phyloP scores from a whole-genome alignment of 345 rosid genomes.

The Euphorbia peplus region DNA sequence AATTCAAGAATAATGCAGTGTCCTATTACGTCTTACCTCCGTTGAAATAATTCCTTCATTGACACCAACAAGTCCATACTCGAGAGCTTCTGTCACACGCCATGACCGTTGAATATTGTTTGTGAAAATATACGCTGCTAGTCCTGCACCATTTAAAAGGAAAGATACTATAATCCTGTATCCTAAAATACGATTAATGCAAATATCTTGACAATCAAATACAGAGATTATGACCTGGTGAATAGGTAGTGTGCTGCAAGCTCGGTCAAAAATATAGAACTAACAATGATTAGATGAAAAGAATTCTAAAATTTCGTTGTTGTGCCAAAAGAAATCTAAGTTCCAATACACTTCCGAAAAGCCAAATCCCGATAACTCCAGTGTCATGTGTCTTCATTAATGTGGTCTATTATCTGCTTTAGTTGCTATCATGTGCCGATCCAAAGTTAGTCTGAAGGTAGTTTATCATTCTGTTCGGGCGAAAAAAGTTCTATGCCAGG shows the following conservation, averaged over 20 bases:
- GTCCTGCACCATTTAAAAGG: slow-evolving; percentile 45
- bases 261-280: background rate
- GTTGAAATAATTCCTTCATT: slow-evolving; percentile 94
- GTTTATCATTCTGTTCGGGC: too few species aligned
- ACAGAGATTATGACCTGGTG: background rate
- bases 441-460: too few species aligned
- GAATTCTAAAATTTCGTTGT: background rate
- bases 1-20: slow-evolving; percentile 2
- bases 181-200: background rate
- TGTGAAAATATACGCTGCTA: slow-evolving; percentile 93
- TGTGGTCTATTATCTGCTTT: too few species aligned
- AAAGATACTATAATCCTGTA: background rate
- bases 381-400: too few species aligned
- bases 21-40: slow-evolving; percentile 46
- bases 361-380: too few species aligned
- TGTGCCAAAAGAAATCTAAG: too few species aligned
- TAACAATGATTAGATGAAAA: background rate
- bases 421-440: too few species aligned
- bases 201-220: background rate
- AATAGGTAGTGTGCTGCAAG: background rate
- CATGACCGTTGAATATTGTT: slow-evolving; percentile 79
- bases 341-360: too few species aligned
- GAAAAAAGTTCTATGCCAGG: too few species aligned
- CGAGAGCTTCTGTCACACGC: slow-evolving; percentile 93
- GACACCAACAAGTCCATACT: slow-evolving; percentile 84